These are phyloP conservation scores for Curvularia verruculosa DNA, from an alignment of 2,329 filamentous ascomycete species.

Conservation along the genomic window DNA sequence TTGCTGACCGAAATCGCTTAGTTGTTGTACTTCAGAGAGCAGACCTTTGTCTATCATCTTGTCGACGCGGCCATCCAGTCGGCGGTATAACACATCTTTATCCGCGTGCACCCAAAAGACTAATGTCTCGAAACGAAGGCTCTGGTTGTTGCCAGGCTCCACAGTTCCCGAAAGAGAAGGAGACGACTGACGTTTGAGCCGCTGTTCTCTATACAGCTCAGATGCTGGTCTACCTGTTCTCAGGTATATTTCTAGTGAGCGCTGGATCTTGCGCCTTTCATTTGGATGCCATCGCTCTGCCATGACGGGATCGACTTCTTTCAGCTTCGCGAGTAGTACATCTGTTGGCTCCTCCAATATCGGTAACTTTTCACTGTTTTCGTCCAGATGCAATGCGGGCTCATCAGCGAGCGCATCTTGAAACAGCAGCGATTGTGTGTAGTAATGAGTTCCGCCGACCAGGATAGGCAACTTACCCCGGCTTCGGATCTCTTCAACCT, in stretches of 20 bases:
- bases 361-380: slow-evolving; percentile 57
- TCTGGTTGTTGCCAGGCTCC: slow-evolving; percentile 4
- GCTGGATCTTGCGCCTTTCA: slow-evolving; percentile 84
- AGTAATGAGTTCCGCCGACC: slow-evolving; percentile 95
- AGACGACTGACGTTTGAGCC: slow-evolving; percentile 41
- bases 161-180: slow-evolving; percentile 4
- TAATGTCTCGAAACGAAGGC: slow-evolving; percentile 64
- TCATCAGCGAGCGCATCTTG: slow-evolving; percentile 68
- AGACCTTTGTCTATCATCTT: slow-evolving; percentile 77
- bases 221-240: slow-evolving; percentile 82
- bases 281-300: slow-evolving; percentile 93
- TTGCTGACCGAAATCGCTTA: slow-evolving; percentile 57
- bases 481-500: slow-evolving; percentile 76
- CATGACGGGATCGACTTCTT: slow-evolving; percentile 85
- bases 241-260: slow-evolving; percentile 89
- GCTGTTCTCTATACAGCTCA: slow-evolving; percentile 83
- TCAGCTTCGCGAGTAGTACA: slow-evolving; percentile 72
- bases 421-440: slow-evolving; percentile 87
- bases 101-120: slow-evolving; percentile 89
- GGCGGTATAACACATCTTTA: slow-evolving; percentile 67
- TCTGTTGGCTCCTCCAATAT: slow-evolving; percentile 76
- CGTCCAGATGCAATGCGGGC: slow-evolving; percentile 40
- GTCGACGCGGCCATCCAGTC: slow-evolving; percentile 79
- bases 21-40: slow-evolving; percentile 64
- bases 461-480: slow-evolving; percentile 85